Conservation (phyloP, 1,284 basidiomycete species). For the Leccinum fuscescens region DNA sequence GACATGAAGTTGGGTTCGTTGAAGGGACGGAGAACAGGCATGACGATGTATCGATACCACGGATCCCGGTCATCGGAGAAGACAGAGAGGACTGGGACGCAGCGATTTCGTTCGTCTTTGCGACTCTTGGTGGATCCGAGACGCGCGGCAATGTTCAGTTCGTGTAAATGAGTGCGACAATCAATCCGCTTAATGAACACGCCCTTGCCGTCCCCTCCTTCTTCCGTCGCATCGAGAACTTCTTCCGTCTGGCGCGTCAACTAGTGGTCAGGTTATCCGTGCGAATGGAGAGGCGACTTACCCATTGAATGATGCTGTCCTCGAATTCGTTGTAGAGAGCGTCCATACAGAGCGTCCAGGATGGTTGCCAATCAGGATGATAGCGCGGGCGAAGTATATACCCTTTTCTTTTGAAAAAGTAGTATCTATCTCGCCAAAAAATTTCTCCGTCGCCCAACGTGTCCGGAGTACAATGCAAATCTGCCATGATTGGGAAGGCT, state of each 20-base stretch:
- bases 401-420: constrained; percentile 9
- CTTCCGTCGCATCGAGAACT: not conserved
- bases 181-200: not conserved
- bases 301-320: constrained; percentile 7
- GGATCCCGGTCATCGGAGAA: constrained; percentile 10
- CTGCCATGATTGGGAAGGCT: not conserved
- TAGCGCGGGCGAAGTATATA: constrained; percentile 12
- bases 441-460: not conserved
- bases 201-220: not conserved
- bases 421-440: constrained; percentile 10
- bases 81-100: not conserved
- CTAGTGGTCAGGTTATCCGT: no score
- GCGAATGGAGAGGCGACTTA: not conserved
- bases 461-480: not conserved
- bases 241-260: not conserved
- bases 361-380: constrained; percentile 10
- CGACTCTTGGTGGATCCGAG: not conserved
- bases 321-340: not conserved
- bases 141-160: not conserved
- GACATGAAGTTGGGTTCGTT: constrained; percentile 33
- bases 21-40: constrained; percentile 32
- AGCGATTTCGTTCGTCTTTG: not conserved
- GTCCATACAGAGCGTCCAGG: not conserved
- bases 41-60: constrained; percentile 28
- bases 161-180: not conserved